A percentile compares a stretch with the other conserved stretches of the same genome.
These are phyloP conservation scores for Wickerhamiella vanderwaltii DNA, from an alignment of 805 yeast genomes.

Conservation along the genomic window DNA sequence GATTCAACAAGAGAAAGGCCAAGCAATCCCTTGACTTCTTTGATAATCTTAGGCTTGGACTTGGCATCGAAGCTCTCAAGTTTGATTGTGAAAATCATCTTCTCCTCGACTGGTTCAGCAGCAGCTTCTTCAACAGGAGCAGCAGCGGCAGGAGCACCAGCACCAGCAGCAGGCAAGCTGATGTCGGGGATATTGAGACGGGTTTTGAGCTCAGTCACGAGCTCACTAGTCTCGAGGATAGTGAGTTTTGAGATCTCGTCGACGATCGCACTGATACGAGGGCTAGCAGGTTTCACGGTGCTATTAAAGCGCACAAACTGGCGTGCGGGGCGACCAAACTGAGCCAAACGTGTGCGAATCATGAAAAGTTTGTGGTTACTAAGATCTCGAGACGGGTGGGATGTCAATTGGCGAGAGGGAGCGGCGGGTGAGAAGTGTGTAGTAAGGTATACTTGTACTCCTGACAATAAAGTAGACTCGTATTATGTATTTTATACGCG, in stretches of 20 bases:
- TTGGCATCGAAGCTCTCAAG: slow-evolving; percentile 90
- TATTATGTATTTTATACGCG: too few species aligned
- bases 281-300: slow-evolving; percentile 25
- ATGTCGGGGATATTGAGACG: slow-evolving; percentile 90
- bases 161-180: slow-evolving; percentile 62
- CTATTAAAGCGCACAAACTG: slow-evolving; percentile 35
- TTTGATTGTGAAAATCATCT: slow-evolving; percentile 84
- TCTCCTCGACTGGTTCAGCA: slow-evolving; percentile 77
- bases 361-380: slow-evolving; percentile 5
- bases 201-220: slow-evolving; percentile 56
- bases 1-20: slow-evolving; percentile 93
- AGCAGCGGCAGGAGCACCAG: slow-evolving; percentile 47
- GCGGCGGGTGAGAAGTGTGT: not conserved
- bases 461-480: too few species aligned
- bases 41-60: slow-evolving; percentile 92
- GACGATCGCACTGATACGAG: slow-evolving; percentile 78
- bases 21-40: slow-evolving; percentile 85
- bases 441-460: too few species aligned
- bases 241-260: slow-evolving; percentile 83
- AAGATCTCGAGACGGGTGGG: too few species aligned
- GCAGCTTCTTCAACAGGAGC: slow-evolving; percentile 57
- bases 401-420: not conserved
- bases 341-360: slow-evolving; percentile 3
- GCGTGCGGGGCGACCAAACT: not conserved
- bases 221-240: slow-evolving; percentile 82